Conservation (phyloP, 192 early-diverging fungal genomes). For the Coemansia erecta region DNA sequence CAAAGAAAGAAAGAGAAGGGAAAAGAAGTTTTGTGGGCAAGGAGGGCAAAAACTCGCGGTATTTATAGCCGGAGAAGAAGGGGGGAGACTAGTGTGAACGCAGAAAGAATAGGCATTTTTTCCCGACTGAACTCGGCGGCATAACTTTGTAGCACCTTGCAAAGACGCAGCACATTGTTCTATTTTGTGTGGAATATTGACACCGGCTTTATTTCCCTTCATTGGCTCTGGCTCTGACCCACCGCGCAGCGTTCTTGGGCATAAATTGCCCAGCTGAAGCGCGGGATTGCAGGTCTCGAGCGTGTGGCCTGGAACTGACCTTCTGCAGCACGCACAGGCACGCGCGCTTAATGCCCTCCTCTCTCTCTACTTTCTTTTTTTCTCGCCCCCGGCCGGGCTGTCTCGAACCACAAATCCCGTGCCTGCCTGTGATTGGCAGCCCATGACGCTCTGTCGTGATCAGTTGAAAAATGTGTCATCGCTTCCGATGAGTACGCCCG, state of each 20-base stretch:
- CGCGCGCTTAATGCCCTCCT: no score
- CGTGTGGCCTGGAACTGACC: background rate
- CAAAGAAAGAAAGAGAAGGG: conserved; percentile 5
- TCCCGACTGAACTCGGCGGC: background rate
- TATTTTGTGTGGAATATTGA: no score
- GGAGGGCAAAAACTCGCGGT: conserved; percentile 1
- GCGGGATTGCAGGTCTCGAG: background rate
- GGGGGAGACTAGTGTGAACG: background rate
- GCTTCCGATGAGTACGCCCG: no score
- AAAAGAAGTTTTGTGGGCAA: background rate
- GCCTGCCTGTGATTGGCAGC: no score
- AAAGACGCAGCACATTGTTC: no score
- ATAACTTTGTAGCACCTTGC: background rate
- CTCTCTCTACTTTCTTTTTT: no score
- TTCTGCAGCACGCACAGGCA: no score
- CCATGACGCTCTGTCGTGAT: no score
- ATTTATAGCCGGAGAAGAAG: conserved; percentile 2
- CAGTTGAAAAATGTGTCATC: no score
- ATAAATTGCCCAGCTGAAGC: conserved; percentile 7
- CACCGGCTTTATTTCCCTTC: no score
- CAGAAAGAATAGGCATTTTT: background rate
- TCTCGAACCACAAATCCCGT: no score
- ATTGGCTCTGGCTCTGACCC: conserved; percentile 8
- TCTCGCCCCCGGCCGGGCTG: no score
- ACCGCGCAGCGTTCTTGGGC: background rate